These are phyloP conservation scores for Phlebiopsis flavidoalba DNA, from an alignment of 768 basidiomycete genomes.

Conservation along the genomic window DNA sequence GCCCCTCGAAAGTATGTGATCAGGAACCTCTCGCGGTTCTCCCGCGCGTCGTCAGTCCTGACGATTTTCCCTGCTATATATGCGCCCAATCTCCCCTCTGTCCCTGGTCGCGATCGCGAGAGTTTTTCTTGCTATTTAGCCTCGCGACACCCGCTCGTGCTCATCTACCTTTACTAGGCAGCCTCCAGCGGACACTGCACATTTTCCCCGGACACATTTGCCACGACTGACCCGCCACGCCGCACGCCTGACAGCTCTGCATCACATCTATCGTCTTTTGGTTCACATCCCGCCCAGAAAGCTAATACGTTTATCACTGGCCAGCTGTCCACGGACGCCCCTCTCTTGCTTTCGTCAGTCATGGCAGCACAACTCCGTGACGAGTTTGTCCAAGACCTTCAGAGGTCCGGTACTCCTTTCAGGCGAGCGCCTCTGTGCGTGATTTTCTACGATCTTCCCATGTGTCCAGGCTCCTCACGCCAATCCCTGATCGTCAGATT, in stretches of 20 bases:
- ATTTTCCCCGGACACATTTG: background rate
- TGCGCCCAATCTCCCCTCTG: background rate
- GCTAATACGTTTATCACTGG: background rate
- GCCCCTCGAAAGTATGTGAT: background rate
- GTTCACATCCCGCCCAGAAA: background rate
- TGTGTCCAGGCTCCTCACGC: background rate
- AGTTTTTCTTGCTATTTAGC: background rate
- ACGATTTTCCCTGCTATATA: background rate
- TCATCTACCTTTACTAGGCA: background rate
- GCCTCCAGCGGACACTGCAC: background rate
- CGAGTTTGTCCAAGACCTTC: slow-evolving; percentile 15
- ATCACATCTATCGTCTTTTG: too few species aligned
- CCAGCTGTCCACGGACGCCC: background rate
- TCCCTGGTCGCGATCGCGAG: background rate
- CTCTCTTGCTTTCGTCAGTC: background rate
- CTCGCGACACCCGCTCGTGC: background rate
- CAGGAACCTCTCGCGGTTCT: background rate
- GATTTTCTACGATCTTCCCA: too few species aligned
- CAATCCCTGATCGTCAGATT: slow-evolving; percentile 16
- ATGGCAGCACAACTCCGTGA: slow-evolving; percentile 2
- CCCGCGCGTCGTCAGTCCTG: background rate
- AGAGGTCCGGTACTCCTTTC: slow-evolving; percentile 14
- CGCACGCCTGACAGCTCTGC: background rate
- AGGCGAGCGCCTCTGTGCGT: slow-evolving; percentile 5
- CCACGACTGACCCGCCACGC: background rate